Percentiles rank a stretch among this genome's conserved stretches.
phyloP scores from a whole-genome alignment of 371 early-diverging fungal species.

The Lichtheimia corymbifera region DNA sequence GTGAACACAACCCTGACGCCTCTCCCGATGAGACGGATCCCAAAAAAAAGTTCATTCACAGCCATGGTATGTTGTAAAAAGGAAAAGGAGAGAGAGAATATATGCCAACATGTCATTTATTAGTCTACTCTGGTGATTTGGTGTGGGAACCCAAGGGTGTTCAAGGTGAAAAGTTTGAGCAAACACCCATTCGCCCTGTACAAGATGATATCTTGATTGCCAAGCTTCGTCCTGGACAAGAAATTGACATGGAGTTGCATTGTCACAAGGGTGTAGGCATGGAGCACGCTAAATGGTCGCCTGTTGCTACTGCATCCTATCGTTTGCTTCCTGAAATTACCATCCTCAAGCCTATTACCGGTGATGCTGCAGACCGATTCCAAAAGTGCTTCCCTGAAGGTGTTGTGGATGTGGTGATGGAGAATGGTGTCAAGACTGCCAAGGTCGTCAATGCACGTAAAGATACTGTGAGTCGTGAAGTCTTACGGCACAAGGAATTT shows the following conservation, averaged over 20 bases:
- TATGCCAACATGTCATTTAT: conserved; percentile 10
- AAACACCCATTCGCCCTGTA: conserved; percentile 74
- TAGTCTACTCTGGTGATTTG: conserved; percentile 82
- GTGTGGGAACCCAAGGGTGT: conserved; percentile 90
- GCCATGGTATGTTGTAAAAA: conserved; percentile 41
- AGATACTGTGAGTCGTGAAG: conserved; percentile 97
- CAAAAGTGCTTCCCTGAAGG: conserved; percentile 90
- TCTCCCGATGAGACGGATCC: conserved; percentile 72
- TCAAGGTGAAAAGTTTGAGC: conserved; percentile 74
- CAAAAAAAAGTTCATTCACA: conserved; percentile 66
- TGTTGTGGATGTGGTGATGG: conserved; percentile 81
- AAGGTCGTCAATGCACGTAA: conserved; percentile 90
- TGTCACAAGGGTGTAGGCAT: conserved; percentile 93
- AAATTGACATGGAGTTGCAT: conserved; percentile 86
- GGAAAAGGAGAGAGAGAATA: not conserved
- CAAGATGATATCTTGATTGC: conserved; percentile 91
- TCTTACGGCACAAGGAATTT: conserved; percentile 93
- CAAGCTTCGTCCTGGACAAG: conserved; percentile 95
- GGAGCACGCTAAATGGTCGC: conserved; percentile 99
- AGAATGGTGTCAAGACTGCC: conserved; percentile 69
- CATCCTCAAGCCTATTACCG: conserved; percentile 83
- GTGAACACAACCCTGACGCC: conserved; percentile 67
- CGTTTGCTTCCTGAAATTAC: conserved; percentile 93
- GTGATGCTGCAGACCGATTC: conserved; percentile 88
- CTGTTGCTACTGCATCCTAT: conserved; percentile 97